phyloP scores from a whole-genome alignment of 148 eudicot genomes.

The Persicaria tinctoria region DNA sequence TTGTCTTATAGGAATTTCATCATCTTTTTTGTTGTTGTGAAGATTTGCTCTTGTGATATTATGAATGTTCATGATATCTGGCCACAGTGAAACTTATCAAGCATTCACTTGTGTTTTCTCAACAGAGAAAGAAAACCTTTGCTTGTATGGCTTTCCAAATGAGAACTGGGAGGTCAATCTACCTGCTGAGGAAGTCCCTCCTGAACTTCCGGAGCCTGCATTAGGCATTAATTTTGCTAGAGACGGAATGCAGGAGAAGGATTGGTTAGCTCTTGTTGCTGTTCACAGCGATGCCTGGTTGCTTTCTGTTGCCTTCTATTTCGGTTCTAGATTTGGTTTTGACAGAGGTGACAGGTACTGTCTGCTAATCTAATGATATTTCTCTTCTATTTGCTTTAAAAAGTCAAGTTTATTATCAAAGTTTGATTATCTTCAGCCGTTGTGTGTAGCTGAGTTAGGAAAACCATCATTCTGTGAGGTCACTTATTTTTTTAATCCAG shows the following conservation, averaged over 20 bases:
- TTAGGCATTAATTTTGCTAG: conserved; percentile 91
- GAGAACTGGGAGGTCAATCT: conserved; percentile 92
- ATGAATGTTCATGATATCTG: neutral
- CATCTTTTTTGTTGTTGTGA: neutral
- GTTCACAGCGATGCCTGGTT: conserved; percentile 94
- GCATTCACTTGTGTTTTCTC: conserved; percentile 11
- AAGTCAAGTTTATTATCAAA: neutral
- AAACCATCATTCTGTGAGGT: neutral
- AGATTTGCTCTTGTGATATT: neutral
- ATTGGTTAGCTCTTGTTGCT: conserved; percentile 86
- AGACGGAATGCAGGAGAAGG: conserved; percentile 86
- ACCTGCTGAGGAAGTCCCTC: conserved; percentile 93
- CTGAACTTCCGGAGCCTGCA: conserved; percentile 93
- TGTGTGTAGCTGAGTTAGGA: neutral
- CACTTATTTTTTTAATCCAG: neutral
- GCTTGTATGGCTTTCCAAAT: conserved; percentile 81
- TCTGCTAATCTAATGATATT: neutral
- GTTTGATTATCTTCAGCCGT: neutral
- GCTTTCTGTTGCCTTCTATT: conserved; percentile 83
- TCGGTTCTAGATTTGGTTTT: conserved; percentile 88
- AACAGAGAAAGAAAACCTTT: conserved; percentile 84
- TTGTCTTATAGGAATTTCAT: neutral
- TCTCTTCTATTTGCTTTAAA: neutral
- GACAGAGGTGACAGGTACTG: conserved; percentile 79
- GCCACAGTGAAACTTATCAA: neutral